Conservation (phyloP, 176 grass and related monocot genomes). For the Zizania latifolia region DNA sequence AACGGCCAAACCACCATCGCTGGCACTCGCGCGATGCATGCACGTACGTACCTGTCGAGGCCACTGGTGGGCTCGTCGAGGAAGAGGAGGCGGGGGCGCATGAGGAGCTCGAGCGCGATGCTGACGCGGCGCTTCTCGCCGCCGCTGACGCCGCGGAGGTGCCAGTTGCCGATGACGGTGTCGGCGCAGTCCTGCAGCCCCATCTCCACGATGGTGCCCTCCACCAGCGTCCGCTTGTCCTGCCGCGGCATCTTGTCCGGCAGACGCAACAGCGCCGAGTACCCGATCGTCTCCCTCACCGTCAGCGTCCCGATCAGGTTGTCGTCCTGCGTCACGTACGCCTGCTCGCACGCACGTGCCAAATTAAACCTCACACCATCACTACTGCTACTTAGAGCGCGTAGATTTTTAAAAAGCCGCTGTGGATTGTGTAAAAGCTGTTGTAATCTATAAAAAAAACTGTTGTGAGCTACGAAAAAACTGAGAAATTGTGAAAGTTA, state of each 20-base stretch:
- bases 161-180: slow-evolving; percentile 96
- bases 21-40: neutral
- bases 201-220: slow-evolving; percentile 93
- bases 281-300: slow-evolving; percentile 91
- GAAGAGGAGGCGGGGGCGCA: slow-evolving; percentile 94
- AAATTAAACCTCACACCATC: neutral
- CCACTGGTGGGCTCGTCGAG: slow-evolving; percentile 98
- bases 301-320: slow-evolving; percentile 97
- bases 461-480: no score
- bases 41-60: slow-evolving; percentile 66
- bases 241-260: slow-evolving; percentile 85
- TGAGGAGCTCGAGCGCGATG: slow-evolving; percentile 97
- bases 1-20: neutral
- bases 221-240: slow-evolving; percentile 87
- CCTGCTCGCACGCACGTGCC: slow-evolving; percentile 45
- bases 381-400: neutral
- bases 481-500: no score
- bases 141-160: slow-evolving; percentile 88
- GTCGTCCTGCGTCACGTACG: slow-evolving; percentile 98
- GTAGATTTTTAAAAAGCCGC: no score
- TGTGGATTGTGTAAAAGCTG: no score
- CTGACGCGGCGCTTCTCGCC: slow-evolving; percentile 98
- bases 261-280: slow-evolving; percentile 89
- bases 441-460: no score
- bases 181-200: slow-evolving; percentile 97